These are phyloP conservation scores for Nakazawaea wyomingensis DNA, from an alignment of 805 yeast species.

Conservation along the genomic window DNA sequence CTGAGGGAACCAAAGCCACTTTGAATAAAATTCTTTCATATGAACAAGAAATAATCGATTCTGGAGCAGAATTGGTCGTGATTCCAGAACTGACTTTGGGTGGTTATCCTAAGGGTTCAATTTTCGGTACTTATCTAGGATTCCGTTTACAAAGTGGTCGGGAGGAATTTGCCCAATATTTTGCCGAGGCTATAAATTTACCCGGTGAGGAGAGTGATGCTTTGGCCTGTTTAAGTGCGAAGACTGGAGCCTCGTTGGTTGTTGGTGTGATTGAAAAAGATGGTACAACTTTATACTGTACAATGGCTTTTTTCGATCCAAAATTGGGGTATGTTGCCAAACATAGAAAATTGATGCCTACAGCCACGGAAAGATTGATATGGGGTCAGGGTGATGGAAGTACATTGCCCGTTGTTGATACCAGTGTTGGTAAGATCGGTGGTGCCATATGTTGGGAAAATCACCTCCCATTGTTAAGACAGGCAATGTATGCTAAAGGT, in stretches of 20 bases:
- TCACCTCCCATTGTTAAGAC: slow-evolving; percentile 35
- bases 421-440: slow-evolving; percentile 32
- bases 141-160: slow-evolving; percentile 36
- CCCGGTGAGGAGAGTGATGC: slow-evolving; percentile 32
- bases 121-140: slow-evolving; percentile 38
- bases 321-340: slow-evolving; percentile 32
- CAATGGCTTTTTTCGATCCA: slow-evolving; percentile 36
- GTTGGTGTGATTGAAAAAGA: slow-evolving; percentile 37
- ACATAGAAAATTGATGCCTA: slow-evolving; percentile 40
- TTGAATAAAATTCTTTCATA: slow-evolving; percentile 32
- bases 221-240: slow-evolving; percentile 27
- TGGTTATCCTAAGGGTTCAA: slow-evolving; percentile 41
- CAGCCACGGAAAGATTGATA: slow-evolving; percentile 38
- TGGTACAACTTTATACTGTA: slow-evolving; percentile 35
- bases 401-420: slow-evolving; percentile 32
- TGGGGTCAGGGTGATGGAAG: slow-evolving; percentile 47
- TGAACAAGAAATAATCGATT: slow-evolving; percentile 28
- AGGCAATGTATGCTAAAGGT: slow-evolving; percentile 38
- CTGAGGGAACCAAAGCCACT: slow-evolving; percentile 32
- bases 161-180: slow-evolving; percentile 32
- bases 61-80: slow-evolving; percentile 33
- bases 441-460: slow-evolving; percentile 47
- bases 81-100: slow-evolving; percentile 42
- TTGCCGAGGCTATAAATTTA: slow-evolving; percentile 28
- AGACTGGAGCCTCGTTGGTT: slow-evolving; percentile 30